Percentiles rank a stretch among this genome's conserved stretches.
These are phyloP conservation scores for Corylus avellana DNA, from an alignment of 306 rosid species.

Conservation along the genomic window DNA sequence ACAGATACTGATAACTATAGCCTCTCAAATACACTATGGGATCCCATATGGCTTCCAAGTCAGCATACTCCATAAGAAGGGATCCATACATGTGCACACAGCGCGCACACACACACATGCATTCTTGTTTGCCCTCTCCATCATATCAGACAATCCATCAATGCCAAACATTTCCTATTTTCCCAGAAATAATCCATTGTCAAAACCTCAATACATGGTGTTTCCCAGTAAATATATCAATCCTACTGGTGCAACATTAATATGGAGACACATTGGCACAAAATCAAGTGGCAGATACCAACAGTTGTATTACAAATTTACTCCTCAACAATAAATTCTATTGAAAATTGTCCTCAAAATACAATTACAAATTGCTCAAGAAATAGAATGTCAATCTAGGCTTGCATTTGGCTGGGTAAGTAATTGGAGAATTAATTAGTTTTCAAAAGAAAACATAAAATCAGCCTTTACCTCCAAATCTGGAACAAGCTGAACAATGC, in stretches of 20 bases:
- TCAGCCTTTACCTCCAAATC: constrained; percentile 41
- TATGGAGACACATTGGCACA: not conserved
- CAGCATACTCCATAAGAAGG: not conserved
- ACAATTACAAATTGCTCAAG: not conserved
- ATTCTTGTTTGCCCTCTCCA: not conserved
- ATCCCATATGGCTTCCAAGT: not conserved
- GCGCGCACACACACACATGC: not conserved
- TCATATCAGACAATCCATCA: not conserved
- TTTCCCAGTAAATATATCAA: not conserved
- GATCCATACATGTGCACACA: not conserved
- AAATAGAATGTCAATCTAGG: not conserved
- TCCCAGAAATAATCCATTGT: not conserved
- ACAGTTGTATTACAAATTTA: not conserved
- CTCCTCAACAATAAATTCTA: not conserved
- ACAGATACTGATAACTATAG: not conserved
- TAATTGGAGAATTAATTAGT: not conserved
- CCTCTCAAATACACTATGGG: not conserved
- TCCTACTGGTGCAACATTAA: not conserved
- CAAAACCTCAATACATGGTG: not conserved
- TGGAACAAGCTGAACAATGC: constrained; percentile 48
- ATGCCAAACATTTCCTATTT: not conserved
- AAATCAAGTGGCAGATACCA: not conserved
- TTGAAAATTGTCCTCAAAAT: not conserved
- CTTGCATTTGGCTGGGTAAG: not conserved
- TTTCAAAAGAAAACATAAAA: not conserved